phyloP scores from a whole-genome alignment of 768 basidiomycete genomes.

The Pleurotus citrinopileatus region DNA sequence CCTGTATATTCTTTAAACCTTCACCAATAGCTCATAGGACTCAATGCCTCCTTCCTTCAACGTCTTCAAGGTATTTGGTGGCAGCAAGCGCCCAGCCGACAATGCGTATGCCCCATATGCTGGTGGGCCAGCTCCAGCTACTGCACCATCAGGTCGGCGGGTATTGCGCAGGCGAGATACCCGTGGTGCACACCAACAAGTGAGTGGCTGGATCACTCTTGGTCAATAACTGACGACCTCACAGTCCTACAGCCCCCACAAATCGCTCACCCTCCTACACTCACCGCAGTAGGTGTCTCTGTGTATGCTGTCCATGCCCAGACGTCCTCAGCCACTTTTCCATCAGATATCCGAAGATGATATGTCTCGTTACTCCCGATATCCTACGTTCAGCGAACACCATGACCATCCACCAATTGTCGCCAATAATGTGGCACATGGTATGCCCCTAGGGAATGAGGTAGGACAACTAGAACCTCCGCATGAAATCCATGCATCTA shows the following conservation, averaged over 20 bases:
- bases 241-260: conserved; percentile 2
- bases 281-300: neutral
- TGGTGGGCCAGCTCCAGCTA: neutral
- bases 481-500: neutral
- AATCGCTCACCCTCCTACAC: conserved; percentile 2
- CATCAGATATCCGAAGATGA: conserved; percentile 9
- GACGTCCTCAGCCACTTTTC: neutral
- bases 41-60: conserved; percentile 20
- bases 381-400: neutral
- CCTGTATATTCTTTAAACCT: neutral
- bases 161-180: conserved; percentile 1
- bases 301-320: neutral
- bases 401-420: neutral
- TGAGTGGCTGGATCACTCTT: neutral
- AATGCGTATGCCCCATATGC: neutral
- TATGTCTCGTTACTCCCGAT: conserved; percentile 1
- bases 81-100: conserved; percentile 15
- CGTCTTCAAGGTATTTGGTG: conserved; percentile 23
- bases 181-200: neutral
- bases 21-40: neutral
- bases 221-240: neutral
- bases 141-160: neutral
- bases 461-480: neutral
- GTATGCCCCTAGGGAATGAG: neutral
- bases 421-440: neutral